Evolutionary conservation across 2,329 filamentous ascomycete species (phyloP), one percentile per base, ranked within the genome.

Genomic region (Celoporthe dispersa): DNA sequence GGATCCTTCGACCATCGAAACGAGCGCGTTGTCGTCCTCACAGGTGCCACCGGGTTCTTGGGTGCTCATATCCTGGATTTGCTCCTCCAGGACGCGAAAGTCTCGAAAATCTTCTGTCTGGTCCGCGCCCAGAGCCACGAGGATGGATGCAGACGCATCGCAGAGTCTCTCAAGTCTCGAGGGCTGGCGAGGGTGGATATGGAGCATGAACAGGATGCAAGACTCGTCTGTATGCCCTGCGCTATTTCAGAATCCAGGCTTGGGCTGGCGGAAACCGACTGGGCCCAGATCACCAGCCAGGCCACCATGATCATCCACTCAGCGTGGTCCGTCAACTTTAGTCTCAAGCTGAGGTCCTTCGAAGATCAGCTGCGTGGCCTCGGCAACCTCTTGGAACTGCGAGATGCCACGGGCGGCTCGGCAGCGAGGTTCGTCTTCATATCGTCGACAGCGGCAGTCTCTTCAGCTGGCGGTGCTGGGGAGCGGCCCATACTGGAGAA

Each of bases 321-420:
- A 51, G 84, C 85, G 6, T 87, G 86, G 86, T 79, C 84, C 6
- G 86, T 87, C 53, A 88, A 87, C 76, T 88, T 88, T 78, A 87
- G 84, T 71, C 77, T 86, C 64, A 78, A 78, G 5, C 80, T 87
- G 12, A 75, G 76, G 19, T 84, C 80, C 69, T 87, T 87, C 73
- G 85, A 86, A 69, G 66, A 75, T 1, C 77, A 81, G 22, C 80
- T 85, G 73, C 83, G 86, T 66, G 85, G 83, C 6, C 77, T 84
- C 1, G 78, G 79, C n/a, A 81, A 85, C 72, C 78, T 87, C 7
- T 76, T 86, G 2, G 66, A 66, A 22, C 63, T 71, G 4, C 39
- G 69, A 31, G 64, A 71, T n/a, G 51, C 67, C 2, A 65, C 70
- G 16, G 37, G 51, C 37, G 41, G 61, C 60, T 51, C 67, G 8